Evolutionary conservation across 768 basidiomycete species (phyloP).

Genomic region (Cystobasidium onofrii): DNA sequence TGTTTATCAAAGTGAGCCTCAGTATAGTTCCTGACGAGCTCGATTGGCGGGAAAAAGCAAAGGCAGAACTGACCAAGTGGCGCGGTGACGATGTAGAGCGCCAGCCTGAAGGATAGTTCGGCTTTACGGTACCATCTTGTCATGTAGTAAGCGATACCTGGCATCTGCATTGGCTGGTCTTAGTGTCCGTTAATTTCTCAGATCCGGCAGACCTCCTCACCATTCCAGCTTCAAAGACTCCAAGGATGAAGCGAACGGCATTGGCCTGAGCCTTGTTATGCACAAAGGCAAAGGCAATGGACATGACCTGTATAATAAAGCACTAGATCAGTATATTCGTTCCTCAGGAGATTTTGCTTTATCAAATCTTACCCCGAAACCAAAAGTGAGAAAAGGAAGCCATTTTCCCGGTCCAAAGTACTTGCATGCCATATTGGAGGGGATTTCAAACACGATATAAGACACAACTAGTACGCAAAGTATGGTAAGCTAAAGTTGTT

Average conservation of each 20-base stretch:
- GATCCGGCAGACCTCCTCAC: too few relatives aligned
- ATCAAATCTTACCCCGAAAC: constrained; percentile 26
- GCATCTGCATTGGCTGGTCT: too few relatives aligned
- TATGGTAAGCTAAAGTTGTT: too few relatives aligned
- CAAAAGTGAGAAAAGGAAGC: constrained; percentile 27
- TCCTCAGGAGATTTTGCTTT: too few relatives aligned
- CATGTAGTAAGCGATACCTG: constrained; percentile 20
- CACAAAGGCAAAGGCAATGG: constrained; percentile 1
- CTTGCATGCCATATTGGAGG: constrained; percentile 29
- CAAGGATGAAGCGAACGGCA: constrained; percentile 25
- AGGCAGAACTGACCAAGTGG: background rate
- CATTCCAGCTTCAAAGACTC: constrained; percentile 29
- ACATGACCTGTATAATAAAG: too few relatives aligned
- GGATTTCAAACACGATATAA: constrained; percentile 29
- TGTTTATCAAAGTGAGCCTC: background rate
- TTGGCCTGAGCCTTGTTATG: background rate
- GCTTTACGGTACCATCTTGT: constrained; percentile 26
- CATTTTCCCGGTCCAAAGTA: constrained; percentile 23
- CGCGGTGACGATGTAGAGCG: constrained; percentile 15
- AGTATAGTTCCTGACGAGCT: too few relatives aligned
- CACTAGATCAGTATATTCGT: too few relatives aligned
- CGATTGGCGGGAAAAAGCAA: too few relatives aligned
- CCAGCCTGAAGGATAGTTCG: constrained; percentile 17
- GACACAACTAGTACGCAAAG: constrained; percentile 13
- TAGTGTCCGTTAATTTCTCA: too few relatives aligned